Evolutionary conservation across 257 asterid genomes (phyloP).

Genomic region (Nicotiana tomentosiformis): DNA sequence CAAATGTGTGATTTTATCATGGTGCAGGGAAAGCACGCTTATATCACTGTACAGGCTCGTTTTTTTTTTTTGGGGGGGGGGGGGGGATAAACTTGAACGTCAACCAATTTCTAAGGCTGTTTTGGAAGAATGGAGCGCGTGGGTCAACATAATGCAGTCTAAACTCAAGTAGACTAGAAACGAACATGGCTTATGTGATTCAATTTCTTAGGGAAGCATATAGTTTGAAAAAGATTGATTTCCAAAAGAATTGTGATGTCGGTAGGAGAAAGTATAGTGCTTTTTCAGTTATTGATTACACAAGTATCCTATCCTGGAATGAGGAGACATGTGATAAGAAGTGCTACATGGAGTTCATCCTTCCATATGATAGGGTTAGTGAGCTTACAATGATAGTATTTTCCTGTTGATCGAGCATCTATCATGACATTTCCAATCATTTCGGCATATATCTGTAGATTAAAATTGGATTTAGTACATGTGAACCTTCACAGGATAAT

Average conservation of each 20-base stretch:
- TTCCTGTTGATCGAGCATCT: conserved; percentile 99
- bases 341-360: background rate
- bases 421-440: conserved; percentile 88
- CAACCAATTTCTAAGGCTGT: background rate
- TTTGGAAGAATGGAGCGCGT: background rate
- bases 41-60: no score
- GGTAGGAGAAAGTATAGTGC: background rate
- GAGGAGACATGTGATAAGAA: background rate
- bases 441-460: conserved; percentile 85
- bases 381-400: conserved; percentile 92
- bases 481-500: background rate
- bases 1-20: background rate
- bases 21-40: background rate
- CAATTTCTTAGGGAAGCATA: background rate
- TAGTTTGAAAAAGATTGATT: background rate
- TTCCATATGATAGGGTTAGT: background rate
- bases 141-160: background rate
- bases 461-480: background rate
- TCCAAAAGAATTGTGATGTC: background rate
- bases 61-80: no score
- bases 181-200: background rate
- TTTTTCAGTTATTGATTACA: background rate
- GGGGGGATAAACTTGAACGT: background rate
- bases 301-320: background rate
- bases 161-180: background rate